A percentile compares a stretch with the other conserved stretches of the same genome.
These are phyloP conservation scores for Rhynchospora pubera DNA, from an alignment of 176 grass and related monocot species.

Conservation along the genomic window DNA sequence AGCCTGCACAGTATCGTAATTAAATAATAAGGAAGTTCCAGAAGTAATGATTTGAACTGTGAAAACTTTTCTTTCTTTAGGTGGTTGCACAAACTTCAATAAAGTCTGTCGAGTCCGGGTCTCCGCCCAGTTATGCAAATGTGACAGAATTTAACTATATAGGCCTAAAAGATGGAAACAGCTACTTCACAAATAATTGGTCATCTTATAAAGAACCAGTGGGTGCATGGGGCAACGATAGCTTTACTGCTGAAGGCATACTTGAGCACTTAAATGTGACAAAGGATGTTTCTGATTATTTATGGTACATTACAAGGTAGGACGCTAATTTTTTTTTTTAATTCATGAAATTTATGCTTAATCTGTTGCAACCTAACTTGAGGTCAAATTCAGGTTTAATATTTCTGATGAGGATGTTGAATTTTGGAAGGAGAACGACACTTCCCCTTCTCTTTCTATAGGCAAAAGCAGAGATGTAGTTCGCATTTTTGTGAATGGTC, in stretches of 20 bases:
- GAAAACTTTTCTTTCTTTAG: slow-evolving; percentile 34
- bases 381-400: slow-evolving; percentile 43
- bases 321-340: background rate
- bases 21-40: slow-evolving; percentile 1
- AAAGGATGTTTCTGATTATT: slow-evolving; percentile 86
- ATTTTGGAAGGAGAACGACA: slow-evolving; percentile 66
- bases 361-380: slow-evolving; percentile 18
- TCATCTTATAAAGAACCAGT: slow-evolving; percentile 59
- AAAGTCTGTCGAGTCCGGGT: slow-evolving; percentile 64
- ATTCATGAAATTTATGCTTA: background rate
- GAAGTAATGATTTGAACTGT: slow-evolving; percentile 22
- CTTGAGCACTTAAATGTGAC: slow-evolving; percentile 97
- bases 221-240: slow-evolving; percentile 54
- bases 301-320: slow-evolving; percentile 96
- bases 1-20: background rate
- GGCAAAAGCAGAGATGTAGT: slow-evolving; percentile 74
- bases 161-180: slow-evolving; percentile 20
- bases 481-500: slow-evolving; percentile 70
- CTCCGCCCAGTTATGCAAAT: slow-evolving; percentile 42
- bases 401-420: slow-evolving; percentile 72
- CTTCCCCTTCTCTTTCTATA: slow-evolving; percentile 58
- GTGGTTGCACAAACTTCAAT: slow-evolving; percentile 66
- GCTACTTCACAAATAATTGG: slow-evolving; percentile 57
- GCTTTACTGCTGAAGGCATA: slow-evolving; percentile 70
- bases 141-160: slow-evolving; percentile 27